Conservation (phyloP, 1,284 basidiomycete genomes). For the Xanthoconium separans region DNA sequence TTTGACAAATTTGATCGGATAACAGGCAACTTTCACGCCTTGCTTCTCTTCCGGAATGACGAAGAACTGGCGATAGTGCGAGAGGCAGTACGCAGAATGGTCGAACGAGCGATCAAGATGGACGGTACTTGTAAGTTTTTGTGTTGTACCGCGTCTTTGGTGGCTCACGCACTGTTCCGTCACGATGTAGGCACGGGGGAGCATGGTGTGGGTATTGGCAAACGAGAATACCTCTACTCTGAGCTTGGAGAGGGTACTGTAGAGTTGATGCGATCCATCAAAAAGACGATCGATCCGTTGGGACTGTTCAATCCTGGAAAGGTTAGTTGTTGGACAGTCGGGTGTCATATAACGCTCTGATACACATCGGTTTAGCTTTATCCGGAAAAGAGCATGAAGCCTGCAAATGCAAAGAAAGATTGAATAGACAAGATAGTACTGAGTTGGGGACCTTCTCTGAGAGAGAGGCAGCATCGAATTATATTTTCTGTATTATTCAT, state of each 20-base stretch:
- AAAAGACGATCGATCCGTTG: conserved; percentile 73
- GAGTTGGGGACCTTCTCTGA: not conserved
- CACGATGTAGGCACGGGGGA: conserved; percentile 69
- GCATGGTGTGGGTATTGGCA: conserved; percentile 88
- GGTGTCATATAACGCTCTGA: not conserved
- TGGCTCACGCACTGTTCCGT: not conserved
- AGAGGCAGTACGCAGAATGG: conserved; percentile 64
- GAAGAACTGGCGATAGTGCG: conserved; percentile 54
- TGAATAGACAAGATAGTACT: not conserved
- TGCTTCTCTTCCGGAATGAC: conserved; percentile 62
- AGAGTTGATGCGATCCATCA: conserved; percentile 82
- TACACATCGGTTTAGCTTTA: conserved; percentile 15
- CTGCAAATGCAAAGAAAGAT: not conserved
- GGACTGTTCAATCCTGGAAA: conserved; percentile 87
- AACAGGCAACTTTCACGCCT: conserved; percentile 54
- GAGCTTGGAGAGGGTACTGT: conserved; percentile 85
- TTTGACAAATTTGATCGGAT: not conserved
- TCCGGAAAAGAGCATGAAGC: conserved; percentile 28
- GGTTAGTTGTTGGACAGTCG: conserved; percentile 38
- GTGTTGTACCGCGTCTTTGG: not conserved
- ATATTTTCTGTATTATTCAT: too few species aligned
- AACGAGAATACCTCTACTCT: conserved; percentile 69
- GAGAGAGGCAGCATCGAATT: too few species aligned
- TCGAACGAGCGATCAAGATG: conserved; percentile 67
- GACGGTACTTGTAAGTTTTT: conserved; percentile 69